Evolutionary conservation across 495 filamentous ascomycete genomes (phyloP), one percentile per base, ranked within the genome.

Genomic region (Neurospora africana): DNA sequence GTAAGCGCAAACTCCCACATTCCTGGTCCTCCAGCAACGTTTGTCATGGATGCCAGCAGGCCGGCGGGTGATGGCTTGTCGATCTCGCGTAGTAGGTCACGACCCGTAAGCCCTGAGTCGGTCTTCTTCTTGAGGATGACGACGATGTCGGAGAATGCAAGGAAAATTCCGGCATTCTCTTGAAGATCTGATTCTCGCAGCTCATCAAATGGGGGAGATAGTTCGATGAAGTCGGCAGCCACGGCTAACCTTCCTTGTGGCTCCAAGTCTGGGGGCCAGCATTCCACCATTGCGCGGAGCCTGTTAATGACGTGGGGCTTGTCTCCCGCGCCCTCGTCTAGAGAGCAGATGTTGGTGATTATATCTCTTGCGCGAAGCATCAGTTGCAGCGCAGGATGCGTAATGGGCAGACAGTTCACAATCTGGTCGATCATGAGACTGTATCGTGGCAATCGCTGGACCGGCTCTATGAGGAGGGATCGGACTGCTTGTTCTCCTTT

Each of bases 341-440:
- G 87, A 23, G 94, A 93, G 79, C 95, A 99, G 44, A 99, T 98
- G 40, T 95, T 94, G 21, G 93, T 92, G 74, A 99, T 92, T 68
- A 97, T 90, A 78, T 97, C 94, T 72, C 94, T 86, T 11, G 95
- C 94, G 77, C 92, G 92, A 30, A 95, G 85, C 77, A 99, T 88
- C 9, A 84, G 85, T 73, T 90, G 88, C 68, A 97, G 84, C 1
- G 93, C 94, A 21, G 92, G 91, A 76, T 98, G 93, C 11, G 91
- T 89, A 44, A 92, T 85, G 8, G 95, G 94, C 11, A 99, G 85
- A 74, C 89, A 91, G 73, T 89, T 88, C 69, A 93, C 86, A 80
- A 99, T 98, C 74, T 95, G 94, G 82, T 98, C 96, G 74, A 99
- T 97, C 75, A 98, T 89, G 9, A 99, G 84, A 78, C 91, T 97